These are phyloP conservation scores for Pythium pectinolyticum DNA, from an alignment of 352 stramenopile species.

Conservation along the genomic window DNA sequence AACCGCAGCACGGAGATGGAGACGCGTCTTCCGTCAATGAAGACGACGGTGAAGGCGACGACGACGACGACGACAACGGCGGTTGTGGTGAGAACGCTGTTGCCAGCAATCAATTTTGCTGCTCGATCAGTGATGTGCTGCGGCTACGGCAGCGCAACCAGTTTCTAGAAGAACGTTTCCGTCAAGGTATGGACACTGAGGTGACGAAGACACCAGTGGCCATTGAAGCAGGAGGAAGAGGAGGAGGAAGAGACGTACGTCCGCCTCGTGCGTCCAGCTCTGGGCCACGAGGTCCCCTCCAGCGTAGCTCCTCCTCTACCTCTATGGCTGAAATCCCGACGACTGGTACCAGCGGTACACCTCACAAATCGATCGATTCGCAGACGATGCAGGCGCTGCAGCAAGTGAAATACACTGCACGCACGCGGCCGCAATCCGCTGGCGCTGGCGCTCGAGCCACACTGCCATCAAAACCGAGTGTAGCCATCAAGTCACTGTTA, in stretches of 20 bases:
- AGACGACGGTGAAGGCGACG: no score
- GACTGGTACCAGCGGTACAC: neutral
- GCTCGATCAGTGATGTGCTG: constrained; percentile 44
- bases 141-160: constrained; percentile 54
- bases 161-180: constrained; percentile 66
- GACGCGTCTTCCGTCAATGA: no score
- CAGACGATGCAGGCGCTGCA: constrained; percentile 47
- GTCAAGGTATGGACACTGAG: constrained; percentile 7
- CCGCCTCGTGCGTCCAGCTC: constrained; percentile 7
- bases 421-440: constrained; percentile 51
- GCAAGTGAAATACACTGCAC: constrained; percentile 38
- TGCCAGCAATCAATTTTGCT: constrained; percentile 14
- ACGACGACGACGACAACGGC: neutral
- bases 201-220: no score
- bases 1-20: no score
- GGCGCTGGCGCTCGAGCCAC: constrained; percentile 11
- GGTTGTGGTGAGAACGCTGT: neutral
- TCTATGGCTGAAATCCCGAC: constrained; percentile 2
- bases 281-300: no score
- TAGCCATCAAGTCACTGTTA: constrained; percentile 25
- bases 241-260: neutral
- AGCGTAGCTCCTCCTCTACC: constrained; percentile 15
- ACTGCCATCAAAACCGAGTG: constrained; percentile 7
- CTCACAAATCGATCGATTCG: constrained; percentile 34
- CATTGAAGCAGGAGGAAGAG: neutral